Conservation (phyloP, 1,284 basidiomycete genomes). For the Exobasidium cylindrosporum region DNA sequence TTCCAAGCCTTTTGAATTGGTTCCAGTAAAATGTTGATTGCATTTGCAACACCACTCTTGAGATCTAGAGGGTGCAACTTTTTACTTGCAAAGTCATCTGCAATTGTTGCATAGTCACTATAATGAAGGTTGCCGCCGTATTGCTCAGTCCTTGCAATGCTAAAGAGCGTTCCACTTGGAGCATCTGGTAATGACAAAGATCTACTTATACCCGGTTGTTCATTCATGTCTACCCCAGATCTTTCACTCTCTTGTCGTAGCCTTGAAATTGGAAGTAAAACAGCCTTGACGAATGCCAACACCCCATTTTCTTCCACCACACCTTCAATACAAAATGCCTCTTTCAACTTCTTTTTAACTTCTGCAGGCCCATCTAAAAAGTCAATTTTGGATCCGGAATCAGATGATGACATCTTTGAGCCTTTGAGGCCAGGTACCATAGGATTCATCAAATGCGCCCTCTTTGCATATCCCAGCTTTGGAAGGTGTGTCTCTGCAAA, state of each 20-base stretch:
- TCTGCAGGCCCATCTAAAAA: conserved; percentile 84
- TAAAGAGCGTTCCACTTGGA: conserved; percentile 79
- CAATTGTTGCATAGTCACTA: conserved; percentile 65
- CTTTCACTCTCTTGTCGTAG: conserved; percentile 31
- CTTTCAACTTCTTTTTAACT: conserved; percentile 89
- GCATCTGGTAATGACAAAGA: conserved; percentile 60
- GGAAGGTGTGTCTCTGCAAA: conserved; percentile 95
- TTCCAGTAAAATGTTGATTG: conserved; percentile 72
- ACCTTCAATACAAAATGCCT: conserved; percentile 92
- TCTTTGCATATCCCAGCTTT: conserved; percentile 85
- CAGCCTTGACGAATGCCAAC: conserved; percentile 80
- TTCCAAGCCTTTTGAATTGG: conserved; percentile 79
- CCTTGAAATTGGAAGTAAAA: conserved; percentile 76
- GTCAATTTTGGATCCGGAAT: conserved; percentile 95
- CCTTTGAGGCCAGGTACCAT: conserved; percentile 96
- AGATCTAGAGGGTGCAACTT: conserved; percentile 85
- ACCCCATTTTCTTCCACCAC: conserved; percentile 85
- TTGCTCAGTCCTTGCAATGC: conserved; percentile 72
- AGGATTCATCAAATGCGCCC: conserved; percentile 94
- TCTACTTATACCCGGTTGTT: conserved; percentile 7
- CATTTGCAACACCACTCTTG: conserved; percentile 75
- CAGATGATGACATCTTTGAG: conserved; percentile 98
- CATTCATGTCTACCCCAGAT: background rate
- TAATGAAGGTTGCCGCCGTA: conserved; percentile 77
- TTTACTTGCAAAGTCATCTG: conserved; percentile 73